phyloP scores from a whole-genome alignment of 1,139 yeast genomes.

The Ashbya aceris region DNA sequence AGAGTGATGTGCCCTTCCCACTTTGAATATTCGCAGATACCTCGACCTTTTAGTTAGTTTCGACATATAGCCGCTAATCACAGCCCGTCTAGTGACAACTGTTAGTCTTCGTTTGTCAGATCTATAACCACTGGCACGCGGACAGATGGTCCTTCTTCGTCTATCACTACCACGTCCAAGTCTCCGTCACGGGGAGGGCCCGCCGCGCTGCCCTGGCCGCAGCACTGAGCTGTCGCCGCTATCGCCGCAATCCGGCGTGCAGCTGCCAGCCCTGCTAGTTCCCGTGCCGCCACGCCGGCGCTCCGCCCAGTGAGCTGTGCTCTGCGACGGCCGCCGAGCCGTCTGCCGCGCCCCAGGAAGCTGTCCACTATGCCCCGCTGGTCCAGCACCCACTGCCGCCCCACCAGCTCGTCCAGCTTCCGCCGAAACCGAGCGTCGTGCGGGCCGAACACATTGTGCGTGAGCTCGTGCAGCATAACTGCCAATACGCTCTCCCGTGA shows the following conservation, averaged over 20 bases:
- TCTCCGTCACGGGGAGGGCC: conserved; percentile 34
- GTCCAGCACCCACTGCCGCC: conserved; percentile 50
- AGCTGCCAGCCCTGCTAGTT: conserved; percentile 57
- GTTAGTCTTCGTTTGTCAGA: too few relatives aligned
- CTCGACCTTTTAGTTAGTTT: too few relatives aligned
- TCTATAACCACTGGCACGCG: too few relatives aligned
- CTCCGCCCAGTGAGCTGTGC: not conserved
- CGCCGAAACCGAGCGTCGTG: conserved; percentile 69
- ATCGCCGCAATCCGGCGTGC: conserved; percentile 37
- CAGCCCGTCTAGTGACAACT: too few relatives aligned
- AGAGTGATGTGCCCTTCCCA: too few relatives aligned
- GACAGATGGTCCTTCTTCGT: conserved; percentile 9
- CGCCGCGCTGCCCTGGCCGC: conserved; percentile 27
- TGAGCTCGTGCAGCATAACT: conserved; percentile 80
- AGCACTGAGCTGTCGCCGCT: conserved; percentile 47
- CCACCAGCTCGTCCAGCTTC: conserved; percentile 51
- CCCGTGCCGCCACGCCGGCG: conserved; percentile 30
- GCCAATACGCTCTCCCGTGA: conserved; percentile 65
- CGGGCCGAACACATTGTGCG: conserved; percentile 73
- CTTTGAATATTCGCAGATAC: too few relatives aligned
- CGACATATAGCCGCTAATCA: too few relatives aligned
- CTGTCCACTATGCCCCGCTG: conserved; percentile 29
- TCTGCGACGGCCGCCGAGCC: conserved; percentile 42
- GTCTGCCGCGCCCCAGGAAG: conserved; percentile 43
- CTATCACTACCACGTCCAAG: conserved; percentile 27